Evolutionary conservation across 805 yeast species (phyloP).

Genomic region (Metschnikowia vanudenii): DNA sequence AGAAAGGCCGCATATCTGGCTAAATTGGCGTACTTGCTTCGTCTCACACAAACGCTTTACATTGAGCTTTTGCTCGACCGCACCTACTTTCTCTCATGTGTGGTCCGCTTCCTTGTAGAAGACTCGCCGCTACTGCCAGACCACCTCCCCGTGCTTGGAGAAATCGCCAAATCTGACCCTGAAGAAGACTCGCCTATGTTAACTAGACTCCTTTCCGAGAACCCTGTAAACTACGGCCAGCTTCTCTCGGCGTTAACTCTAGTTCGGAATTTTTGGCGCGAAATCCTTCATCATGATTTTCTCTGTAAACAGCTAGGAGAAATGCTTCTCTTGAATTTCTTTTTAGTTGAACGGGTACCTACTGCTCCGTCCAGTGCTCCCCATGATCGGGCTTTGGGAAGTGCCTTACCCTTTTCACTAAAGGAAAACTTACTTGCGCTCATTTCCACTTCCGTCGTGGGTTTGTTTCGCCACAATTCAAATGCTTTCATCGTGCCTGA

Average conservation of each 20-base stretch:
- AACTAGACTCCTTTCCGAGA: neutral
- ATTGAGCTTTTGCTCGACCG: slow-evolving; percentile 66
- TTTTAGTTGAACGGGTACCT: slow-evolving; percentile 35
- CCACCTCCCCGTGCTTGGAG: slow-evolving; percentile 25
- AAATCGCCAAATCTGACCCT: slow-evolving; percentile 17
- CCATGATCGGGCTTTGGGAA: neutral
- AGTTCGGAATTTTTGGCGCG: slow-evolving; percentile 69
- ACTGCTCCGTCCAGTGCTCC: slow-evolving; percentile 7
- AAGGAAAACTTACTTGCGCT: slow-evolving; percentile 29
- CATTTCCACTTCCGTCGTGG: slow-evolving; percentile 32
- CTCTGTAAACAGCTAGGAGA: slow-evolving; percentile 67
- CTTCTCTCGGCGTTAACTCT: slow-evolving; percentile 43
- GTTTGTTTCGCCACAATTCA: slow-evolving; percentile 48
- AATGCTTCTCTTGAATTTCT: slow-evolving; percentile 49
- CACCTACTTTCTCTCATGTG: slow-evolving; percentile 60
- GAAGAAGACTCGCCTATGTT: slow-evolving; percentile 24
- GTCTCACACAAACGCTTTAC: slow-evolving; percentile 63
- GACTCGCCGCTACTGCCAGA: slow-evolving; percentile 32
- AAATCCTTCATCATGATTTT: slow-evolving; percentile 53
- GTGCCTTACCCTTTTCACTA: slow-evolving; percentile 13
- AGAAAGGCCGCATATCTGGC: slow-evolving; percentile 42
- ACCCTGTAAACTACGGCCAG: slow-evolving; percentile 35
- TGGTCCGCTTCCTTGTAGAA: slow-evolving; percentile 50
- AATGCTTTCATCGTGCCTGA: slow-evolving; percentile 65
- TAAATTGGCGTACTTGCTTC: slow-evolving; percentile 58